Base-by-base conservation (phyloP, 768 basidiomycete genomes). In the Boletus rufocinnamomeus region DNA sequence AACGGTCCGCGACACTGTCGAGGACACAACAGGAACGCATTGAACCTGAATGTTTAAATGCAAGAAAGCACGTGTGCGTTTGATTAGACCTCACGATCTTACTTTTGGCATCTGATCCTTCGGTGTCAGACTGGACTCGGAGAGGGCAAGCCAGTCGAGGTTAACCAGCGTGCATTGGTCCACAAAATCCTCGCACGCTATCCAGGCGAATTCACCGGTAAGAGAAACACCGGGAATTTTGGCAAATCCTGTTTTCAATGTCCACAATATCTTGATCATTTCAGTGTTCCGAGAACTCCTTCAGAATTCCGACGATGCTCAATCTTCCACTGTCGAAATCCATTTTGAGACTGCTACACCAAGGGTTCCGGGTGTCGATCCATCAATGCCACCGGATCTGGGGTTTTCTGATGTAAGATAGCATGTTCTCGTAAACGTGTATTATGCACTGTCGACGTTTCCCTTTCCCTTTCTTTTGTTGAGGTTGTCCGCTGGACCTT, bases 251-350 rank as follows among this genome's bases (percentile, higher is more conserved):
- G n/a, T n/a, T n/a, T n/a, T n/a, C n/a, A n/a, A n/a, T n/a, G n/a
- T n/a, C n/a, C n/a, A n/a, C n/a, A n/a, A n/a, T n/a, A n/a, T n/a
- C n/a, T n/a, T n/a, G n/a, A n/a, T n/a, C n/a, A n/a, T n/a, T n/a
- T n/a, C n/a, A 80, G 84, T 88, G 35, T 85, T 85, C 58, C 74
- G 95, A 50, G 95, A 98, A 72, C 82, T 98, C 10, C 76, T 97
- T 0, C 95, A 98, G 76, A 97, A 98, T 71, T 93, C 94, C n/a
- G 94, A 96, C 68, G 95, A 97, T 73, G 94, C 90, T 4, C 85
- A 81, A 47, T 84, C 90, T 4, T 82, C 77, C 43, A 74, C 79
- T 13, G 91, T 88, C 5, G 88, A 95, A 70, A 89, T 95, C 46
- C 83, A 79, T 43, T 94, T 94, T 60, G 83, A 89, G 66, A 91